A percentile compares a stretch with the other conserved stretches of the same genome.
These are phyloP conservation scores for Mycena sanguinolenta DNA, from an alignment of 768 basidiomycete species.

Conservation along the genomic window DNA sequence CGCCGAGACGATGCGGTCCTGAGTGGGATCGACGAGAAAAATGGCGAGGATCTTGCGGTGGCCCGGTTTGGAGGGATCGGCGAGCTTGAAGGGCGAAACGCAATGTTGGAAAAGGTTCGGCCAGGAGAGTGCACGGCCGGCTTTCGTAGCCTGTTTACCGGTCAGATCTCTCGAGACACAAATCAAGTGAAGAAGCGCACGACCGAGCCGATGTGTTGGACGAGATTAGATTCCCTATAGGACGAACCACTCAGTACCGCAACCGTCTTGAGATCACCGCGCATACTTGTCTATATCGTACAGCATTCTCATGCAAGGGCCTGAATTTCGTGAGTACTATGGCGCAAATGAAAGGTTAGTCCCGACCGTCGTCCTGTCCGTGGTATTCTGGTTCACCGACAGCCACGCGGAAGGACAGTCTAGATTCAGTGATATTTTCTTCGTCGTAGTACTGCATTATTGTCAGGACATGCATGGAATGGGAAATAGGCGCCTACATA, in stretches of 20 bases:
- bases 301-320: not conserved
- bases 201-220: not conserved
- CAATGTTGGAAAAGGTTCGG: not conserved
- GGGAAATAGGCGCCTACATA: slow-evolving; percentile 16
- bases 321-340: not conserved
- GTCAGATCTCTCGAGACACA: not conserved
- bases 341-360: slow-evolving; percentile 18
- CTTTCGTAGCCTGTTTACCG: not conserved
- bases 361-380: not conserved
- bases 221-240: not conserved
- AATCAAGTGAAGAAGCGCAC: slow-evolving; percentile 47
- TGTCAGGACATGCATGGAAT: not conserved
- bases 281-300: not conserved
- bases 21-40: not conserved
- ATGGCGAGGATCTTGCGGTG: not conserved
- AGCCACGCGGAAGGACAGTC: not conserved
- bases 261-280: not conserved
- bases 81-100: not conserved
- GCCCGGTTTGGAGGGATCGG: not conserved
- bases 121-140: not conserved
- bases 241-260: not conserved
- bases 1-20: not conserved
- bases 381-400: not conserved
- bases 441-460: slow-evolving; percentile 11
- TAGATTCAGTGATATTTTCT: slow-evolving; percentile 15